These are phyloP conservation scores for Thielaviopsis euricoi DNA, from an alignment of 2,329 filamentous ascomycete species.

Conservation along the genomic window DNA sequence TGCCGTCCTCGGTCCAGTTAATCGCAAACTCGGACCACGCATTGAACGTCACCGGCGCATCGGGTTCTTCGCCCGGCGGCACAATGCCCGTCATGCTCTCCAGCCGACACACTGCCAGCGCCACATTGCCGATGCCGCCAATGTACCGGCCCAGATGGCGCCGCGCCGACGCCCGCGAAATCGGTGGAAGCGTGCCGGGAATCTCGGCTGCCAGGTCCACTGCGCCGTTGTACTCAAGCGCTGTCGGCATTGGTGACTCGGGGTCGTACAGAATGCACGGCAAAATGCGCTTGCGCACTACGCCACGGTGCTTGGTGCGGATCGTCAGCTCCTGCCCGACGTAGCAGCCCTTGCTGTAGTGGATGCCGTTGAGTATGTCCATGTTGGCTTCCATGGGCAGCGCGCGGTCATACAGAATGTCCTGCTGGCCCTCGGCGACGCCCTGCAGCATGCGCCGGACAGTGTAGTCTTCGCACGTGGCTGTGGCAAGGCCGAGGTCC, in stretches of 20 bases:
- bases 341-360: conserved; percentile 94
- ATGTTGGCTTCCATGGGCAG: conserved; percentile 82
- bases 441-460: conserved; percentile 65
- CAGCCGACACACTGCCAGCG: conserved; percentile 70
- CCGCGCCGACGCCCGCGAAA: conserved; percentile 35
- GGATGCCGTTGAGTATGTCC: conserved; percentile 69
- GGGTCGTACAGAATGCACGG: conserved; percentile 57
- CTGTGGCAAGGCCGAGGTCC: conserved; percentile 27
- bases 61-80: conserved; percentile 46
- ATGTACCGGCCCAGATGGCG: conserved; percentile 71
- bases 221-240: conserved; percentile 30
- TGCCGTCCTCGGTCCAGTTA: conserved; percentile 34
- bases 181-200: conserved; percentile 27
- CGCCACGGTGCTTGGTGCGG: conserved; percentile 81
- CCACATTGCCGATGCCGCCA: conserved; percentile 64
- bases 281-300: conserved; percentile 78
- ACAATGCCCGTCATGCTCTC: conserved; percentile 77
- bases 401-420: conserved; percentile 54
- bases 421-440: conserved; percentile 68
- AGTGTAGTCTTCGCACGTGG: conserved; percentile 46
- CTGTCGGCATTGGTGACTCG: conserved; percentile 19
- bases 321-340: conserved; percentile 94
- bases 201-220: conserved; percentile 21
- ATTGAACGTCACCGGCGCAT: conserved; percentile 41
- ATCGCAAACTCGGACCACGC: conserved; percentile 47